These are phyloP conservation scores for Carex kokanica DNA, from an alignment of 176 grass and related monocot genomes.

Conservation along the genomic window DNA sequence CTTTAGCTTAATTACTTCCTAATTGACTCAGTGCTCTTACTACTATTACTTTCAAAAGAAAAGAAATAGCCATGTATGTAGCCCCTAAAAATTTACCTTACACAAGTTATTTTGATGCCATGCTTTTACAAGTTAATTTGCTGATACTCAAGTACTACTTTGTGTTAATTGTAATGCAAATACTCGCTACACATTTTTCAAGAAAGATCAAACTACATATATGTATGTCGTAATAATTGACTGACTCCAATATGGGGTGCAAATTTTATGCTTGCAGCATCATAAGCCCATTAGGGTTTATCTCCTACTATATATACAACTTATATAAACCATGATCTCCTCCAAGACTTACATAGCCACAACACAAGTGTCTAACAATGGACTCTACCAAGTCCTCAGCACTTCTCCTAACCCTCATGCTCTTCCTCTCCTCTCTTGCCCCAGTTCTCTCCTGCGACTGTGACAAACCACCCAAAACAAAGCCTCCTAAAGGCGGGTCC, in stretches of 20 bases:
- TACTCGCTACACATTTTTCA: background rate
- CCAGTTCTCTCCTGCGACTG: slow-evolving; percentile 54
- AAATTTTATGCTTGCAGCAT: background rate
- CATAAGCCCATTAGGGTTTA: slow-evolving; percentile 3
- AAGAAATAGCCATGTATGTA: too few species aligned
- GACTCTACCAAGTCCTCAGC: slow-evolving; percentile 35
- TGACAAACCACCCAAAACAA: slow-evolving; percentile 42
- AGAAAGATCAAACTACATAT: background rate
- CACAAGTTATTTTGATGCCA: background rate
- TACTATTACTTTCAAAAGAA: too few species aligned
- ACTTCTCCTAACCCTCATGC: slow-evolving; percentile 55
- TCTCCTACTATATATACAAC: background rate
- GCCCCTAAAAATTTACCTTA: too few species aligned
- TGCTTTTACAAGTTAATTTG: background rate
- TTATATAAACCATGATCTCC: slow-evolving; percentile 13
- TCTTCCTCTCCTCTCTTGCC: slow-evolving; percentile 48
- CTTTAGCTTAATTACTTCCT: too few species aligned
- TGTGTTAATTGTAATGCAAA: background rate
- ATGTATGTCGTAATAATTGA: background rate
- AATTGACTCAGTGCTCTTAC: too few species aligned
- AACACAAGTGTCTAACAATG: slow-evolving; percentile 41
- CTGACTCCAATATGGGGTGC: background rate
- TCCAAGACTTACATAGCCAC: background rate
- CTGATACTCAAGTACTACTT: background rate
- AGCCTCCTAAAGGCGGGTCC: slow-evolving; percentile 35